Evolutionary conservation across 306 rosid genomes (phyloP), one percentile per base, ranked within the genome.

Genomic region (Quillaja saponaria): DNA sequence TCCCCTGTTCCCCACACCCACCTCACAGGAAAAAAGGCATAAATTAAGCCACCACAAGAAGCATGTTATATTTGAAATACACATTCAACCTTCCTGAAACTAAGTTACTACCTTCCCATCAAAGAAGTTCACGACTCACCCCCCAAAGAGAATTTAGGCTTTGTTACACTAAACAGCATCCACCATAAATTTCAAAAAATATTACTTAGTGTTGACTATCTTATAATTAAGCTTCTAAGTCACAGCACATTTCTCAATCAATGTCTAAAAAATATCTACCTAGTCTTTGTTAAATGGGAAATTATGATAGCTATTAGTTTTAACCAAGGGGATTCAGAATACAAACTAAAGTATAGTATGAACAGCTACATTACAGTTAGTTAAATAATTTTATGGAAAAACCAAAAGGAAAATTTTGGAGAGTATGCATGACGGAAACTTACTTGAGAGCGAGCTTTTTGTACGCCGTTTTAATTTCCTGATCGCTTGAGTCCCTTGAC

Each of bases 391-490:
- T 6, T 6, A 65, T 25, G 31, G 31, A 39, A 6, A 14, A 7
- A 7, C 8, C 17, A 28, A 53, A 11, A 31, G 6, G 10, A 17
- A 45, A 41, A 15, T 10, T 16, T 3, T 17, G 51, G 34, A 25
- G 45, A 41, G 10, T 52, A 34, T 37, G 64, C 31, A 3, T 14
- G 45, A 16, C 48, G 49, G 20, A 59, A 54, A 76, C 81, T 49
- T 59, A 94, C 99, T 87, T 94, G 76, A 94, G 96, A 74, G 99
- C 99, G 41, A 94, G 99, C 71, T 83, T 89, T 75, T 96, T 79
- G 60, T 89, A 89, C 42, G 99, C 96, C 31, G 95, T 76, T 86
- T 94, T 94, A 16, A 94, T 89, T 64, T 94, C 99, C 67, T 89
- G 97, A 47, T 94, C 99, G 58, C 80, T 69, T 14, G 95, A 84